A percentile compares a stretch with the other conserved stretches of the same genome.
Evolutionary conservation across 306 rosid genomes (phyloP).

Genomic region (Luffa acutangula): DNA sequence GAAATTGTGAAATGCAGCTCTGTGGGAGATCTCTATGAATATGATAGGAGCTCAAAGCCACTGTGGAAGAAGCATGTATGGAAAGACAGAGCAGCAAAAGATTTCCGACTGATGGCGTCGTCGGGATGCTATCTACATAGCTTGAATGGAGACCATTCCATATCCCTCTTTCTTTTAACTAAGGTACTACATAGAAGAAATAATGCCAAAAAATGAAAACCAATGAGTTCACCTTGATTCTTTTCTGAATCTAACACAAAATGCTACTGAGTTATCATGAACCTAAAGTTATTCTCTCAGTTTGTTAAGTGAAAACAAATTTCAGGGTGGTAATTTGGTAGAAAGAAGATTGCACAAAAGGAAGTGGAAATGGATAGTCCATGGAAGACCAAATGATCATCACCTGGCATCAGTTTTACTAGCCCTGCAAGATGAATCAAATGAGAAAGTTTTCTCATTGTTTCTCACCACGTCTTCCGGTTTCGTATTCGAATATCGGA

Average conservation of each 20-base stretch:
- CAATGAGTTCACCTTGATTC: background rate
- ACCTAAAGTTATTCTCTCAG: background rate
- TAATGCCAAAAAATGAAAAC: background rate
- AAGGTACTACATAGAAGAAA: slow-evolving; percentile 36
- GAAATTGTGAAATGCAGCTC: slow-evolving; percentile 44
- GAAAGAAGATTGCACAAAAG: slow-evolving; percentile 78
- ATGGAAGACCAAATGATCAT: slow-evolving; percentile 70
- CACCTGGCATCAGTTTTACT: slow-evolving; percentile 58
- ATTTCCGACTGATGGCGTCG: slow-evolving; percentile 39
- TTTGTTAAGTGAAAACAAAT: background rate
- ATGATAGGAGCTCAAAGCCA: slow-evolving; percentile 68
- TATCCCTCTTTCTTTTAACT: slow-evolving; percentile 80
- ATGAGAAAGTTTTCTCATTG: slow-evolving; percentile 44
- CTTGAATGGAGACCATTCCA: slow-evolving; percentile 49
- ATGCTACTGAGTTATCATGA: background rate
- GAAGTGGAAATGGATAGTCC: slow-evolving; percentile 89
- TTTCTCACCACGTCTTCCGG: slow-evolving; percentile 66
- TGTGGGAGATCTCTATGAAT: slow-evolving; percentile 77
- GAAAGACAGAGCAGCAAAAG: slow-evolving; percentile 36
- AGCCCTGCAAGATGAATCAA: slow-evolving; percentile 38
- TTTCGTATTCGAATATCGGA: slow-evolving; percentile 56
- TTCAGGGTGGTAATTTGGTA: slow-evolving; percentile 68
- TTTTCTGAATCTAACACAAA: background rate
- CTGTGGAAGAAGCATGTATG: slow-evolving; percentile 85
- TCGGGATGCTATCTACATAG: slow-evolving; percentile 46